These are phyloP conservation scores for Eucalyptus erythrocorys DNA, from an alignment of 345 rosid species.

Conservation along the genomic window DNA sequence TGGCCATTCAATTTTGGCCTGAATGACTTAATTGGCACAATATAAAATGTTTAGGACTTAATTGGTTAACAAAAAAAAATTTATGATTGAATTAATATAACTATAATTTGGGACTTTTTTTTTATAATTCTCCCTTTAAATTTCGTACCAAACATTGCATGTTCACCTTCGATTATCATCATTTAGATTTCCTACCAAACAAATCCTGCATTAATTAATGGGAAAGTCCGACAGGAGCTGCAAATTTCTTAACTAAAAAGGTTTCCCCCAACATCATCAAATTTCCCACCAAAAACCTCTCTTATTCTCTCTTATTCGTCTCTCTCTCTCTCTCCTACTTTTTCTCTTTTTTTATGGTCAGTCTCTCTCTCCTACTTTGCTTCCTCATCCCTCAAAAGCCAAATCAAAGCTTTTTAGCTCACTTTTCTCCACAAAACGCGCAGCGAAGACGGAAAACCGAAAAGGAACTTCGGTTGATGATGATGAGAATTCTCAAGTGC, in stretches of 20 bases:
- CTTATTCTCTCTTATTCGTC: neutral
- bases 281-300: neutral
- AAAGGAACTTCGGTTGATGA: neutral
- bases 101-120: no score
- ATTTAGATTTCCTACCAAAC: neutral
- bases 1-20: no score
- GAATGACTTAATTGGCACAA: rapidly evolving
- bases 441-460: neutral
- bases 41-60: no score
- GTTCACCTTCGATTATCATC: neutral
- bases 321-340: neutral
- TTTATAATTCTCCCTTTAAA: no score
- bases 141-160: neutral
- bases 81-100: no score
- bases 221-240: neutral
- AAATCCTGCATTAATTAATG: neutral
- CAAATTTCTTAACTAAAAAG: neutral
- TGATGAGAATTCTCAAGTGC: neutral
- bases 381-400: neutral
- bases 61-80: no score
- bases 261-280: neutral
- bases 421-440: neutral
- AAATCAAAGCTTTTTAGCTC: neutral
- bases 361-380: neutral
- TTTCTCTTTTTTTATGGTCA: no score